A percentile compares a stretch with the other conserved stretches of the same genome.
These are phyloP conservation scores for Xylaria acuta DNA, from an alignment of 495 filamentous ascomycete species.

Conservation along the genomic window DNA sequence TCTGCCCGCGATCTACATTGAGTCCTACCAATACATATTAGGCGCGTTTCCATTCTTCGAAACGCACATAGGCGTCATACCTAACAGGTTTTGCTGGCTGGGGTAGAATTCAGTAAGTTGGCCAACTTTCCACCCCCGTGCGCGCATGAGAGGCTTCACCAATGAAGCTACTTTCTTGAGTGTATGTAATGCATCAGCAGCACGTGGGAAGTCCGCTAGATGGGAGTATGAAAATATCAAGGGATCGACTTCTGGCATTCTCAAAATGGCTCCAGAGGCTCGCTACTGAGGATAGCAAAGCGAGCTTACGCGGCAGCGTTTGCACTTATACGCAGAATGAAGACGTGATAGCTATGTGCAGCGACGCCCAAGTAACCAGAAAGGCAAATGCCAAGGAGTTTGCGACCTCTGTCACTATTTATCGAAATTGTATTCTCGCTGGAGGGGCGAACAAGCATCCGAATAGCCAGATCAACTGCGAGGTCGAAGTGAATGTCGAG, in stretches of 20 bases:
- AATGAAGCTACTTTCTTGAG: slow-evolving; percentile 85
- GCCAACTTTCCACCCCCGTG: slow-evolving; percentile 79
- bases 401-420: not conserved
- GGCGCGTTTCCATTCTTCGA: not conserved
- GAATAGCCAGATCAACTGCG: not conserved
- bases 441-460: not conserved
- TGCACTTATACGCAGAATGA: not conserved
- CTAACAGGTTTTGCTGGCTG: slow-evolving; percentile 72
- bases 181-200: slow-evolving; percentile 80
- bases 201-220: slow-evolving; percentile 71
- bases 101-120: slow-evolving; percentile 88
- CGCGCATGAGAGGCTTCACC: slow-evolving; percentile 95
- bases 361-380: not conserved
- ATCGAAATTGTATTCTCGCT: not conserved
- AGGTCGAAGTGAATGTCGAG: not conserved
- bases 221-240: slow-evolving; percentile 80
- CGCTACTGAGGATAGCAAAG: not conserved
- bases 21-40: slow-evolving; percentile 56
- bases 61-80: slow-evolving; percentile 42
- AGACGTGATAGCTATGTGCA: not conserved
- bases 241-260: slow-evolving; percentile 70
- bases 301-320: not conserved
- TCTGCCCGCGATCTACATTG: slow-evolving; percentile 76
- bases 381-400: not conserved
- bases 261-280: not conserved